These are phyloP conservation scores for Xerocomus nothofagi DNA, from an alignment of 1,284 basidiomycete genomes.

Conservation along the genomic window DNA sequence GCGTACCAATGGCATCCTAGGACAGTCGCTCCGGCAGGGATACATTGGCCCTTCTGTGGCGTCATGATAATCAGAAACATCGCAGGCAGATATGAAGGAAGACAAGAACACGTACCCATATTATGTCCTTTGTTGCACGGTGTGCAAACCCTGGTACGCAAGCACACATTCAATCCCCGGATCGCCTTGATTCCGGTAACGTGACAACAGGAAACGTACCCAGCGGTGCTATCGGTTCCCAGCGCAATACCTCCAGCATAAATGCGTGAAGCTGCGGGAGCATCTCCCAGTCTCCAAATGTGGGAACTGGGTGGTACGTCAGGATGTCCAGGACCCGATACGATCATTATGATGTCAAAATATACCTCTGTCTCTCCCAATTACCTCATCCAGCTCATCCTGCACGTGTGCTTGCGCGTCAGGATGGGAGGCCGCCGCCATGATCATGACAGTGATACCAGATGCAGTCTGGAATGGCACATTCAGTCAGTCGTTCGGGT, in stretches of 20 bases:
- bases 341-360: neutral
- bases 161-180: neutral
- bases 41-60: conserved; percentile 15
- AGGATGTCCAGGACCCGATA: neutral
- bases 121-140: conserved; percentile 38
- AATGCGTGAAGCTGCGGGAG: conserved; percentile 55
- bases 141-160: conserved; percentile 36
- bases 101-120: conserved; percentile 32
- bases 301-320: no score
- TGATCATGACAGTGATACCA: conserved; percentile 55
- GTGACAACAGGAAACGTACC: conserved; percentile 11
- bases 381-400: conserved; percentile 57
- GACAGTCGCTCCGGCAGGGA: conserved; percentile 14
- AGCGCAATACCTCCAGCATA: conserved; percentile 40
- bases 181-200: no score
- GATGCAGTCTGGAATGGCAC: conserved; percentile 46
- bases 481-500: neutral
- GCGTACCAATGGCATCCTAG: conserved; percentile 16
- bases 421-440: conserved; percentile 66
- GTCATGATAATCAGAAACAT: no score
- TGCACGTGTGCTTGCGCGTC: conserved; percentile 56
- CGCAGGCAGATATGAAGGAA: neutral
- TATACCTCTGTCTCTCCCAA: conserved; percentile 55
- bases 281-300: conserved; percentile 49
- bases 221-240: conserved; percentile 36